Conservation (phyloP, 306 rosid species). For the Arachis hypogaea region DNA sequence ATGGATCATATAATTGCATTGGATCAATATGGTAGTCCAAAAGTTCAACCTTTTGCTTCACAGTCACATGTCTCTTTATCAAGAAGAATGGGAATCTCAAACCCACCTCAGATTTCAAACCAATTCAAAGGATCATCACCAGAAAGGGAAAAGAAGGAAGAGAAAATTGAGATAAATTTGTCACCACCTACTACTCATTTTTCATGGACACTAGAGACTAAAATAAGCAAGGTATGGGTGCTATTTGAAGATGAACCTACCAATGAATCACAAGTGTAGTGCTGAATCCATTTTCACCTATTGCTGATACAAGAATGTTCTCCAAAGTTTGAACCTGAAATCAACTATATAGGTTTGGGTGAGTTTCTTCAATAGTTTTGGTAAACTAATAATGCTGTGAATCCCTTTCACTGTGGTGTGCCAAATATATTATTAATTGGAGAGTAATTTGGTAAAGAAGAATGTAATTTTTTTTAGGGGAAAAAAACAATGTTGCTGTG, state of each 20-base stretch:
- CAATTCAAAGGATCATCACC: conserved; percentile 34
- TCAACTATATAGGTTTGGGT: conserved; percentile 27
- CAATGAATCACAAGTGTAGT: conserved; percentile 40
- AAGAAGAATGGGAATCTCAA: conserved; percentile 27
- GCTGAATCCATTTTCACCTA: conserved; percentile 42
- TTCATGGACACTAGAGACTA: conserved; percentile 61
- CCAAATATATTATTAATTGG: conserved; percentile 17
- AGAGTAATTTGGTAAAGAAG: conserved; percentile 15
- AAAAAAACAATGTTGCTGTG: neutral
- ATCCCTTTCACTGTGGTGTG: conserved; percentile 26
- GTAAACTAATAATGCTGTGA: conserved; percentile 22
- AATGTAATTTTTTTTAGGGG: conserved; percentile 10
- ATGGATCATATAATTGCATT: conserved; percentile 52
- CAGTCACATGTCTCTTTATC: conserved; percentile 38
- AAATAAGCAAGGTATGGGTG: conserved; percentile 69
- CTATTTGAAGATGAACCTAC: conserved; percentile 63
- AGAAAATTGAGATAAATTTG: conserved; percentile 38
- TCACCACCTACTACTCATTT: conserved; percentile 40
- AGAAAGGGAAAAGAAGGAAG: conserved; percentile 40
- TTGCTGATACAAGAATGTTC: conserved; percentile 39
- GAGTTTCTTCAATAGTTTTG: conserved; percentile 39
- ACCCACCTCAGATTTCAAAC: conserved; percentile 28
- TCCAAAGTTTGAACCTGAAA: conserved; percentile 34
- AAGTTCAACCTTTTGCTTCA: conserved; percentile 34
- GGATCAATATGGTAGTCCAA: conserved; percentile 43